Percentiles rank a stretch among this genome's conserved stretches.
These are phyloP conservation scores for Cordyceps farinosa DNA, from an alignment of 2,329 filamentous ascomycete genomes.

Conservation along the genomic window DNA sequence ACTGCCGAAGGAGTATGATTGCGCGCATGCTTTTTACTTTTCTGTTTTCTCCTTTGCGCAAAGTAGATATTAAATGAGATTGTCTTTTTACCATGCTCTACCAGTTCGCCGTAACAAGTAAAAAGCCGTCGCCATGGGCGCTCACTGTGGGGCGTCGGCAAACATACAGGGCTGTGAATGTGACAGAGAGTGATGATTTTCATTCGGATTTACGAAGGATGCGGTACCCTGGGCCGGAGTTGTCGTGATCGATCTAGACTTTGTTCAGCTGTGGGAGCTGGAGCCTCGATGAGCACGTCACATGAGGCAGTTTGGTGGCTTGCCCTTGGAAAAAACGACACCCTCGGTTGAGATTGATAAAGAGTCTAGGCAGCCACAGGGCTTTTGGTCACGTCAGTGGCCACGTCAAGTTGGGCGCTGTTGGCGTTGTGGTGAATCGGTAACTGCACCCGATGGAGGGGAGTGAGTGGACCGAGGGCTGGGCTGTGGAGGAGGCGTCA, in stretches of 20 bases:
- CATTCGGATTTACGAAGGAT: not conserved
- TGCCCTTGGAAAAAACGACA: not conserved
- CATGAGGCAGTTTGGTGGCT: not conserved
- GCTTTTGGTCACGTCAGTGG: not conserved
- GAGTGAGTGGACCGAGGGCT: not conserved
- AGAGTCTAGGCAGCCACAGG: not conserved
- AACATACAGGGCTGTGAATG: not conserved
- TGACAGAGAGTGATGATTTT: not conserved
- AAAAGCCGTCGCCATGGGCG: not conserved
- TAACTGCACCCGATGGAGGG: slow-evolving; percentile 8
- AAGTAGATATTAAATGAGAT: not conserved
- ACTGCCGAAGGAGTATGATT: not conserved
- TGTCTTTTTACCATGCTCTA: not conserved
- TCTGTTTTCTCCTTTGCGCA: not conserved
- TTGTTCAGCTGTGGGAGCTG: not conserved
- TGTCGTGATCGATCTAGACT: not conserved
- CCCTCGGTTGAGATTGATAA: not conserved
- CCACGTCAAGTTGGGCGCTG: not conserved
- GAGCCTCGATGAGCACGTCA: not conserved
- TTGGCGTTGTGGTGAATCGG: not conserved
- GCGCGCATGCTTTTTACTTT: no score
- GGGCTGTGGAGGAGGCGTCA: not conserved
- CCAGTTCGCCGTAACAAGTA: not conserved
- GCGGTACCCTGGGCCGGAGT: not conserved
- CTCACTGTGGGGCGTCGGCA: not conserved